A percentile compares a stretch with the other conserved stretches of the same genome.
phyloP scores from a whole-genome alignment of 805 yeast genomes.

The Candida namnaoensis region DNA sequence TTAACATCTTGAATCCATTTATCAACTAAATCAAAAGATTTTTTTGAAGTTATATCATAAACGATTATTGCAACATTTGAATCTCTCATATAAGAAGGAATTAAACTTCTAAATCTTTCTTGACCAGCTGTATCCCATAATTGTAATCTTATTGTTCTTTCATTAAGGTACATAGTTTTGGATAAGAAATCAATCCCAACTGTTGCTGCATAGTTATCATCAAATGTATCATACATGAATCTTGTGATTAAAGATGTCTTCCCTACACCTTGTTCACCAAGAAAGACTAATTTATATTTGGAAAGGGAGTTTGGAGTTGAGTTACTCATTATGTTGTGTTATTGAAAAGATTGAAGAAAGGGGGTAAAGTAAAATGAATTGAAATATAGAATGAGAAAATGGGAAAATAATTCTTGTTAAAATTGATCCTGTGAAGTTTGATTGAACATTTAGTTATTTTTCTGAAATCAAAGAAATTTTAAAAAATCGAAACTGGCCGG shows the following conservation, averaged over 20 bases:
- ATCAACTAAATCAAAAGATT: conserved; percentile 73
- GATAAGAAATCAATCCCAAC: conserved; percentile 94
- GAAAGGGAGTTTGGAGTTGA: conserved; percentile 23
- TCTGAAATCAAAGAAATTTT: not conserved
- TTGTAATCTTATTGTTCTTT: conserved; percentile 89
- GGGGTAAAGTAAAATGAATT: too few relatives aligned
- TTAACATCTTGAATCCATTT: conserved; percentile 95
- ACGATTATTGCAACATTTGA: conserved; percentile 96
- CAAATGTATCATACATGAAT: conserved; percentile 96
- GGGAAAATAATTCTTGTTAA: not conserved
- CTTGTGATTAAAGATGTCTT: conserved; percentile 94
- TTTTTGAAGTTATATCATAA: conserved; percentile 83
- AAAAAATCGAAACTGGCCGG: not conserved
- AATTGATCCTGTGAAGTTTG: too few relatives aligned
- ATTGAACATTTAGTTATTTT: not conserved
- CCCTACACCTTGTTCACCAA: conserved; percentile 97
- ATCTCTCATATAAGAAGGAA: conserved; percentile 93
- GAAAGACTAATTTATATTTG: conserved; percentile 83
- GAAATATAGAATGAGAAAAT: too few relatives aligned
- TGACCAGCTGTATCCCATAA: conserved; percentile 98
- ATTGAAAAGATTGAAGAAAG: too few relatives aligned
- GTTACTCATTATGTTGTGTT: conserved; percentile 8
- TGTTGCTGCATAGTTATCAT: conserved; percentile 93
- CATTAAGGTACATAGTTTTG: conserved; percentile 92
- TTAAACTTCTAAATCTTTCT: conserved; percentile 88